Percentiles rank a stretch among this genome's conserved stretches.
Evolutionary conservation across 805 yeast species (phyloP).

Genomic region (Pichia occidentalis): DNA sequence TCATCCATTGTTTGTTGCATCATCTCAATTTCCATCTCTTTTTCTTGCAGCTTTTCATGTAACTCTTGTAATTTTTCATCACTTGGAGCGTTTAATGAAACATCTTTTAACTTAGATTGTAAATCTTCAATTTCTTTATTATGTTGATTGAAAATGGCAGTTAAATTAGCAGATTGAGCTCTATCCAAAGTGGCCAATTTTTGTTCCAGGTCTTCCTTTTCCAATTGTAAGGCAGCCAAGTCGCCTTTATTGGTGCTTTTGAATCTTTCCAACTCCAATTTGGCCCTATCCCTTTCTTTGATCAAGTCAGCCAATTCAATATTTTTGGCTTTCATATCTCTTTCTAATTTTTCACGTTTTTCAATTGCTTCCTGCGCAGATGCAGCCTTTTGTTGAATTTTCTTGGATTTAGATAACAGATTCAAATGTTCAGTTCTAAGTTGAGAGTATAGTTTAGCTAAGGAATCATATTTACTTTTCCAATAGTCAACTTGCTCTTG

Average conservation of each 20-base stretch:
- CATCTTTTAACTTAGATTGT: slow-evolving; percentile 31
- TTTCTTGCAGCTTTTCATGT: slow-evolving; percentile 47
- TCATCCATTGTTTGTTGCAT: slow-evolving; percentile 74
- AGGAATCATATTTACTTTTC: slow-evolving; percentile 81
- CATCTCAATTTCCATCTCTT: slow-evolving; percentile 73
- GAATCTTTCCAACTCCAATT: slow-evolving; percentile 69
- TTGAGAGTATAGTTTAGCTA: slow-evolving; percentile 86
- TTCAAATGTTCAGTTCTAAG: slow-evolving; percentile 87
- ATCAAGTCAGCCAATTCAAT: slow-evolving; percentile 84
- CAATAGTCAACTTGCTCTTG: slow-evolving; percentile 74
- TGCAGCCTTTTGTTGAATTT: slow-evolving; percentile 78
- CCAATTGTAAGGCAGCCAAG: slow-evolving; percentile 57
- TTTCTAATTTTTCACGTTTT: slow-evolving; percentile 72
- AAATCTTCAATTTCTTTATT: slow-evolving; percentile 54
- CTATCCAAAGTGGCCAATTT: slow-evolving; percentile 55
- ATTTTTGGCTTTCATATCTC: slow-evolving; percentile 79
- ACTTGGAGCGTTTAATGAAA: slow-evolving; percentile 22
- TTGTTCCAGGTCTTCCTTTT: slow-evolving; percentile 53
- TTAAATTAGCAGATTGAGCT: slow-evolving; percentile 55
- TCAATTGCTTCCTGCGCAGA: slow-evolving; percentile 86
- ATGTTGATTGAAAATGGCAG: slow-evolving; percentile 54
- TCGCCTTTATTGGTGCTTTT: slow-evolving; percentile 60
- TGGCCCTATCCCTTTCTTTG: slow-evolving; percentile 82
- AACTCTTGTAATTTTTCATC: slow-evolving; percentile 25
- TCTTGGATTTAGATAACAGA: slow-evolving; percentile 68